Conservation (phyloP, 805 yeast genomes). For the Candida pseudoglaebosa region DNA sequence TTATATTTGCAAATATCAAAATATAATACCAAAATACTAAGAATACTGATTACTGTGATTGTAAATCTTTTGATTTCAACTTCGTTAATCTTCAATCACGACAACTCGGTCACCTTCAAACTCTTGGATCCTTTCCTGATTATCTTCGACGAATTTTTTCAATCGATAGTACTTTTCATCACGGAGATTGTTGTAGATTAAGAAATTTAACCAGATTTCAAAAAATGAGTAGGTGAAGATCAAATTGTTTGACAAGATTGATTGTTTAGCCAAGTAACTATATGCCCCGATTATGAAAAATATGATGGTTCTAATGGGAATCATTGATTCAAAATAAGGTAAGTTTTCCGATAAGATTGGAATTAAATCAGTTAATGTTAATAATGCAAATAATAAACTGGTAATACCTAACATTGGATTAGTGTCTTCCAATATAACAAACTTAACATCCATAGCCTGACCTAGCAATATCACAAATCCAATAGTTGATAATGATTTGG, state of each 20-base stretch:
- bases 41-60: too few species aligned
- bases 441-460: constrained; percentile 53
- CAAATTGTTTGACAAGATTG: constrained; percentile 55
- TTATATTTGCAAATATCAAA: too few species aligned
- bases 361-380: constrained; percentile 51
- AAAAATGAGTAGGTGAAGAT: constrained; percentile 56
- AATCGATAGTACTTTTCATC: constrained; percentile 57
- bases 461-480: constrained; percentile 51
- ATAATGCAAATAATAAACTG: constrained; percentile 40
- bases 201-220: constrained; percentile 68
- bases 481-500: constrained; percentile 39
- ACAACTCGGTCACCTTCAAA: constrained; percentile 27
- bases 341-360: constrained; percentile 51
- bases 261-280: constrained; percentile 44
- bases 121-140: constrained; percentile 30
- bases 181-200: constrained; percentile 56
- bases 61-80: constrained; percentile 6
- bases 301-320: constrained; percentile 52
- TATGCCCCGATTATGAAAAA: constrained; percentile 49
- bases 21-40: too few species aligned
- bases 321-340: constrained; percentile 54
- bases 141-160: constrained; percentile 38
- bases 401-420: constrained; percentile 50
- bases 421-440: constrained; percentile 23
- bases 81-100: constrained; percentile 21